These are phyloP conservation scores for Sporothrix pallida DNA, from an alignment of 2,329 filamentous ascomycete genomes.

Conservation along the genomic window DNA sequence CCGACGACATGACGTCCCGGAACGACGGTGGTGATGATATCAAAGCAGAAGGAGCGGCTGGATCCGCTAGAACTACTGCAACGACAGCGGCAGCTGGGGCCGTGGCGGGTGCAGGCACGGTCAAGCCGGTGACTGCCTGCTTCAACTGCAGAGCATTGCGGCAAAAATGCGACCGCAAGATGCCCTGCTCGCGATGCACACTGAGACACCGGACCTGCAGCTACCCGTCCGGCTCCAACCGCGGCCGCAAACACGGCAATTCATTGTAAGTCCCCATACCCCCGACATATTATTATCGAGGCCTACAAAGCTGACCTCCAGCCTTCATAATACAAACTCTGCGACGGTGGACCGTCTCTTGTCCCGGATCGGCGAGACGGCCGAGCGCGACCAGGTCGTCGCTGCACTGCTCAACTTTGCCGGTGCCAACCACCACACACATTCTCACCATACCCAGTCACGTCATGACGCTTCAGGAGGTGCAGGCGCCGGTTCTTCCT, in stretches of 20 bases:
- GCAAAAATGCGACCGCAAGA: constrained; percentile 38
- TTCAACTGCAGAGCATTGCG: constrained; percentile 38
- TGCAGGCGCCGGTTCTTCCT: neutral
- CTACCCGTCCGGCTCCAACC: constrained; percentile 38
- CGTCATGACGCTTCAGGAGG: constrained; percentile 11
- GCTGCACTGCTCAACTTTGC: constrained; percentile 38
- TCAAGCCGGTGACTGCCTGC: constrained; percentile 37
- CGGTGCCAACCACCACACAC: constrained; percentile 30
- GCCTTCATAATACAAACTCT: constrained; percentile 36
- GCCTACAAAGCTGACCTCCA: neutral
- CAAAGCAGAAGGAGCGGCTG: neutral
- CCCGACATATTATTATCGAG: neutral
- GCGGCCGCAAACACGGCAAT: constrained; percentile 39
- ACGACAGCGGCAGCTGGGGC: neutral
- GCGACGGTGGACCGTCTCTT: constrained; percentile 41
- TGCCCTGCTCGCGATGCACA: constrained; percentile 36
- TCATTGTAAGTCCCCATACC: constrained; percentile 32
- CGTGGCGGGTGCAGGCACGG: constrained; percentile 9
- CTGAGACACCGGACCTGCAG: constrained; percentile 35
- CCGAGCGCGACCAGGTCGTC: constrained; percentile 39
- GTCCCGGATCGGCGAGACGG: constrained; percentile 39
- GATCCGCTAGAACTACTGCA: neutral
- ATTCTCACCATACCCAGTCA: neutral
- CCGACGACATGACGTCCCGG: neutral
- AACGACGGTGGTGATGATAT: neutral